These are phyloP conservation scores for Novymonas esmeraldas DNA, from an alignment of 208 protist genomes.

Conservation along the genomic window DNA sequence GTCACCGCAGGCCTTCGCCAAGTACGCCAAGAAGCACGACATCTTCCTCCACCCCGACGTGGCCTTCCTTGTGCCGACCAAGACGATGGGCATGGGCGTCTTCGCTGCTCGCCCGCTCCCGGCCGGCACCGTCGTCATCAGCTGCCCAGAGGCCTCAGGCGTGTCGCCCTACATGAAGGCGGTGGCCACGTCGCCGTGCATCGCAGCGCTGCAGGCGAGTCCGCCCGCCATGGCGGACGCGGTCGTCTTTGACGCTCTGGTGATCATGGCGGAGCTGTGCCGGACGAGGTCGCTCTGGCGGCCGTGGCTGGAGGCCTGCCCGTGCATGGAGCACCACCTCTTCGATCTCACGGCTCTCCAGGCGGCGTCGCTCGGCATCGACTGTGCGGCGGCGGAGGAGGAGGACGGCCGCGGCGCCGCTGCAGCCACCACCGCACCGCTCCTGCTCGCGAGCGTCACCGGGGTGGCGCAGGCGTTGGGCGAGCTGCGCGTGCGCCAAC, in stretches of 20 bases:
- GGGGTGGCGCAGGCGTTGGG: slow-evolving; percentile 64
- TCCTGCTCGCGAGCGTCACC: slow-evolving; percentile 28
- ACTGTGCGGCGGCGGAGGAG: neutral
- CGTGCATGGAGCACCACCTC: slow-evolving; percentile 72
- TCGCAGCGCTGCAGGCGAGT: slow-evolving; percentile 40
- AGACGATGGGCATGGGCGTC: slow-evolving; percentile 84
- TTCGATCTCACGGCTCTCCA: slow-evolving; percentile 51
- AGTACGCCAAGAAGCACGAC: slow-evolving; percentile 72
- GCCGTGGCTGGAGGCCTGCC: slow-evolving; percentile 78
- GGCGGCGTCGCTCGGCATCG: slow-evolving; percentile 31
- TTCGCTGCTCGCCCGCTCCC: slow-evolving; percentile 62
- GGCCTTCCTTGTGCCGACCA: slow-evolving; percentile 84
- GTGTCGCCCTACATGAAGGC: slow-evolving; percentile 77
- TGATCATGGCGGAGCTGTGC: slow-evolving; percentile 74
- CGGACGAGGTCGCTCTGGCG: slow-evolving; percentile 49
- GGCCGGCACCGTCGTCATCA: slow-evolving; percentile 72
- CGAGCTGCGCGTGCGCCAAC: slow-evolving; percentile 47
- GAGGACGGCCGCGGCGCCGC: neutral
- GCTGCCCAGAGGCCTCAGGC: slow-evolving; percentile 56
- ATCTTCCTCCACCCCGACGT: slow-evolving; percentile 88
- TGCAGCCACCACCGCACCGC: neutral
- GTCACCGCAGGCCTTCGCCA: slow-evolving; percentile 54
- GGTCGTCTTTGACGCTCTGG: slow-evolving; percentile 61
- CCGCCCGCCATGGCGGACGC: slow-evolving; percentile 20
- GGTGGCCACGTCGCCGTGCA: slow-evolving; percentile 31